Base-by-base conservation (phyloP, 305 asterid species). In the Fraxinus platypoda region DNA sequence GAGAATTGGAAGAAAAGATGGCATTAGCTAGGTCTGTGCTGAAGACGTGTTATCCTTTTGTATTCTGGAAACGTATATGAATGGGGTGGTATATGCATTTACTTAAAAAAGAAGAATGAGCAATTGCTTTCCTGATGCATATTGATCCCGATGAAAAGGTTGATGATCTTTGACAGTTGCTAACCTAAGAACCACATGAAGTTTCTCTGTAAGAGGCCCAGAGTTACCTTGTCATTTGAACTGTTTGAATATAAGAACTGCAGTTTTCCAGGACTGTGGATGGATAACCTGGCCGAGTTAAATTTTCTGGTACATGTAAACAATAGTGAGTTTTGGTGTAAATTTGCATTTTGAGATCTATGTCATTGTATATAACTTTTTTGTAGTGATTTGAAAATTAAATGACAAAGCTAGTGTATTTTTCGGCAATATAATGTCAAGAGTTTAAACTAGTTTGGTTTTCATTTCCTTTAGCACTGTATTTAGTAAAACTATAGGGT, bases 211-310 rank as follows among this genome's bases (percentile, higher is more conserved):
- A 25, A 28, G 64, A 54, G 57, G 17, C 26, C 74, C 46, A 13
- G 84, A 49, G 79, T 70, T 78, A 26, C 81, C 25, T 28, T 28
- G 49, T 43, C 70, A 30, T 66, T 21, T 76, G 62, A 46, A 72
- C 75, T 80, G 86, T 73, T 64, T 78, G 70, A 37, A 71, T 74
- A 68, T 64, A 76, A 80, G 59, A 59, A 80, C 82, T 43, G 81
- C 81, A 57, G 76, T 62, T 72, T 64, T 68, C 73, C 23, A 28
- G 75, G 62, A 52, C 62, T 17, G 23, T 46, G 81, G 76, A 70
- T 11, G 62, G 74, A 59, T 31, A 68, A 52, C 68, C 28, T 37
- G 84, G 81, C 57, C 23, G 75, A 41, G 83, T 79, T 46, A 72
- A 80, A 43, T 28, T 71, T 59, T 75, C 75, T 19, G 5, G 75